These are phyloP conservation scores for Myriosclerotinia duriaeana DNA, from an alignment of 2,329 filamentous ascomycete species.

Conservation along the genomic window DNA sequence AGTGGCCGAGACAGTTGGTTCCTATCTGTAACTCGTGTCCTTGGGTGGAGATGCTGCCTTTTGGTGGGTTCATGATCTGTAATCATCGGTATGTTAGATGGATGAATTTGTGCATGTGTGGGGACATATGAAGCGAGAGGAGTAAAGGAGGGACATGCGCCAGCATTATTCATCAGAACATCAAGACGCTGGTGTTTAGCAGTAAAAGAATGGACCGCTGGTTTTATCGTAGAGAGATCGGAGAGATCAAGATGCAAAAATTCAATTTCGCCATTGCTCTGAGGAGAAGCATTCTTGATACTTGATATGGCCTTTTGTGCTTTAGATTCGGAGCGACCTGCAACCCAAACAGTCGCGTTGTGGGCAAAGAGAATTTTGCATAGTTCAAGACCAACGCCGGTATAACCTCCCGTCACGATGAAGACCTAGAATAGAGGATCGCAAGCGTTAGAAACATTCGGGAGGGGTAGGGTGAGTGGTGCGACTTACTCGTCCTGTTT, in stretches of 20 bases:
- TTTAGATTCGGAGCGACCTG: background rate
- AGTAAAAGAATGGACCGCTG: constrained; percentile 5
- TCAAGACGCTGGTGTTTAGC: constrained; percentile 11
- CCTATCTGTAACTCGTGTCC: constrained; percentile 38
- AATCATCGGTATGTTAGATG: background rate
- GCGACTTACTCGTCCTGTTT: constrained; percentile 1
- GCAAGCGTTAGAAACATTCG: background rate
- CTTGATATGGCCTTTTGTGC: constrained; percentile 1
- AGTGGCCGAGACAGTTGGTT: constrained; percentile 42
- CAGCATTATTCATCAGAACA: constrained; percentile 15
- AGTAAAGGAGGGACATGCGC: background rate
- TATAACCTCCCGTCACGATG: constrained; percentile 5
- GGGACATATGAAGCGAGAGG: background rate
- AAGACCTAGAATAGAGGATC: background rate
- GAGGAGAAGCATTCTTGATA: background rate
- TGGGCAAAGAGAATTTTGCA: constrained; percentile 3
- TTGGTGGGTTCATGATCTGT: constrained; percentile 40
- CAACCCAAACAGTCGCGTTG: constrained; percentile 3
- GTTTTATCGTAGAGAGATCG: background rate
- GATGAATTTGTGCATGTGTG: no score
- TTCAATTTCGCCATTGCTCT: background rate
- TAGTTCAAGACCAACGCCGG: constrained; percentile 1
- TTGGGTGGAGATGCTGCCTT: constrained; percentile 35
- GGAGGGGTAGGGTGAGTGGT: background rate
- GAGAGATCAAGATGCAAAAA: background rate